Evolutionary conservation across 495 filamentous ascomycete genomes (phyloP).

Genomic region (Pyronema domesticum): DNA sequence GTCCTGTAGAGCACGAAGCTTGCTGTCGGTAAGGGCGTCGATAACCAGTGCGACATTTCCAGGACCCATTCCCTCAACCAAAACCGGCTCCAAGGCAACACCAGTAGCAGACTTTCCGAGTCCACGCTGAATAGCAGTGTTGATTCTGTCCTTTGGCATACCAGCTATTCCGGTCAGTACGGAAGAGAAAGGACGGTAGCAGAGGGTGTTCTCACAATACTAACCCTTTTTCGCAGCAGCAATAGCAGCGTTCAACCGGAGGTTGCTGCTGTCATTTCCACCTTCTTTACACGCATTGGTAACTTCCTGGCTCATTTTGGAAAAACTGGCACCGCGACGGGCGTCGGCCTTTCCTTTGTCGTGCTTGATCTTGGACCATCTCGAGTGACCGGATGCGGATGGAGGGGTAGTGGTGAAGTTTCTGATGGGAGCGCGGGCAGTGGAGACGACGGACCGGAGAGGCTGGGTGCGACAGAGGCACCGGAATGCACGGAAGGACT

Average conservation of each 20-base stretch:
- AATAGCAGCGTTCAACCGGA: conserved; percentile 54
- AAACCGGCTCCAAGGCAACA: conserved; percentile 51
- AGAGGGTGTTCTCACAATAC: conserved; percentile 22
- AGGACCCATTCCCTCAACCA: conserved; percentile 67
- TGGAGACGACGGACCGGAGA: not conserved
- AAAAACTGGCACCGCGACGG: conserved; percentile 29
- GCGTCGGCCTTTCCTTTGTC: conserved; percentile 46
- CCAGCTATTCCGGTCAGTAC: conserved; percentile 32
- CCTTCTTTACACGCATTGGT: conserved; percentile 42
- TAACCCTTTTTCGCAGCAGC: conserved; percentile 56
- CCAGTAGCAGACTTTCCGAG: conserved; percentile 63
- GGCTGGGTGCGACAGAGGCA: not conserved
- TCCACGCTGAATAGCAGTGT: conserved; percentile 66
- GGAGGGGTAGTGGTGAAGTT: conserved; percentile 35
- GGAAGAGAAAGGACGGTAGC: not conserved
- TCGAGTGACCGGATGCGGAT: conserved; percentile 56
- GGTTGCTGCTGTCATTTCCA: conserved; percentile 51
- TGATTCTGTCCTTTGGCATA: conserved; percentile 68
- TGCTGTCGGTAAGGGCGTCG: conserved; percentile 57
- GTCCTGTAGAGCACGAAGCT: conserved; percentile 51
- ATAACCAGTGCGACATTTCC: conserved; percentile 54
- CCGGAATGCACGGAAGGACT: conserved; percentile 1
- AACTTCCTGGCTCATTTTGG: conserved; percentile 35
- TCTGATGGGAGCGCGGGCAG: not conserved
- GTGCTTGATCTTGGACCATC: conserved; percentile 91